Evolutionary conservation across 163 green algal species (phyloP).

Genomic region (Scenedesmus sp.): DNA sequence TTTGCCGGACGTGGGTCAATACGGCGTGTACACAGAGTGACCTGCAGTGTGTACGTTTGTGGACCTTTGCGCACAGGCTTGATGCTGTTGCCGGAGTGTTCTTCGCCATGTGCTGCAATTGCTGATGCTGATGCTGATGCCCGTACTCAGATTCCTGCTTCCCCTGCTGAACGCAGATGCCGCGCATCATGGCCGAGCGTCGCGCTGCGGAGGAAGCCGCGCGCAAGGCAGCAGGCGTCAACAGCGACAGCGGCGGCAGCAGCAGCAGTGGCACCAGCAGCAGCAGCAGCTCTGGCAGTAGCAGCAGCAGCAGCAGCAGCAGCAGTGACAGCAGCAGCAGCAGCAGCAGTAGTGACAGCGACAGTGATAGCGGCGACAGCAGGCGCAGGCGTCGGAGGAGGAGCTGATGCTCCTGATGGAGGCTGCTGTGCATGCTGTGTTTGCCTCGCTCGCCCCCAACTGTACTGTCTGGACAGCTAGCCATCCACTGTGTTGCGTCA

Average conservation of each 20-base stretch:
- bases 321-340: constrained; percentile 35
- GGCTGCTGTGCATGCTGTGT: background rate
- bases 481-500: too few species aligned
- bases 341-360: constrained; percentile 44
- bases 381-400: constrained; percentile 23
- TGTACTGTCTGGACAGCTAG: too few species aligned
- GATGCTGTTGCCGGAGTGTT: too few species aligned
- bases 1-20: too few species aligned
- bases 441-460: too few species aligned
- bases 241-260: background rate
- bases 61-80: too few species aligned
- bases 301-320: constrained; percentile 45
- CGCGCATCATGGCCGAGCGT: constrained; percentile 66
- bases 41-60: too few species aligned
- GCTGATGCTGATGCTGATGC: background rate
- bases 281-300: constrained; percentile 51
- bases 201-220: constrained; percentile 60
- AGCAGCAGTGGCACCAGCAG: constrained; percentile 22
- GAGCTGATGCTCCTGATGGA: background rate
- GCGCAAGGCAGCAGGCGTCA: constrained; percentile 45
- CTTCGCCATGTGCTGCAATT: too few species aligned
- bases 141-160: background rate
- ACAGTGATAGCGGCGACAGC: constrained; percentile 29
- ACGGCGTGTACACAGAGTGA: too few species aligned
- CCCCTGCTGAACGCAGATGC: constrained; percentile 59